A percentile compares a stretch with the other conserved stretches of the same genome.
These are phyloP conservation scores for Tylopilus subfusipes DNA, from an alignment of 768 basidiomycete genomes.

Conservation along the genomic window DNA sequence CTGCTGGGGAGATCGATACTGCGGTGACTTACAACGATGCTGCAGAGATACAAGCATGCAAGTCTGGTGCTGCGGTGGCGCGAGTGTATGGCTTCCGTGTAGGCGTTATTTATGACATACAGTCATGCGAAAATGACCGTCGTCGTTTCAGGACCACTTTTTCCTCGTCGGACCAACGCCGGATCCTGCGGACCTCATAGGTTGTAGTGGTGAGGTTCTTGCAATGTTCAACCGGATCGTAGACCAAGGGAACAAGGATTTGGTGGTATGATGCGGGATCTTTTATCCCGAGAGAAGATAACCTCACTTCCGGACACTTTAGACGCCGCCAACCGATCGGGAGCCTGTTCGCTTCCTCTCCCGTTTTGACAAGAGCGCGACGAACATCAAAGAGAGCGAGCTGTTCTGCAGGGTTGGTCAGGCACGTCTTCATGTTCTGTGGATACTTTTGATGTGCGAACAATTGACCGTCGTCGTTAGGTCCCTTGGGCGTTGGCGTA, in stretches of 20 bases:
- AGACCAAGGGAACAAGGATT: conserved; percentile 40
- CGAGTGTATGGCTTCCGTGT: conserved; percentile 46
- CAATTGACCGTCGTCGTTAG: conserved; percentile 22
- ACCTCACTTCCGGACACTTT: conserved; percentile 1
- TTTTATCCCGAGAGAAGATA: background rate
- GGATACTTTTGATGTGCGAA: background rate
- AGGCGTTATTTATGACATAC: conserved; percentile 9
- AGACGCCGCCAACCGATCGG: conserved; percentile 30
- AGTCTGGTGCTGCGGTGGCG: conserved; percentile 30
- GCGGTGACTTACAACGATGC: conserved; percentile 53
- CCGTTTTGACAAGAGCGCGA: conserved; percentile 56
- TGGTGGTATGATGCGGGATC: conserved; percentile 30
- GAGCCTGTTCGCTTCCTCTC: conserved; percentile 49
- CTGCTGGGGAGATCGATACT: conserved; percentile 42
- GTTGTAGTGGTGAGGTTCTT: conserved; percentile 29
- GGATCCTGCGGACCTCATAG: conserved; percentile 43
- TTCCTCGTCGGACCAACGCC: conserved; percentile 44
- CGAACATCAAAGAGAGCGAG: conserved; percentile 54
- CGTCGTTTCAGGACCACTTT: conserved; percentile 44
- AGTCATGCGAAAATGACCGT: background rate
- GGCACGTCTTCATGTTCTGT: conserved; percentile 20
- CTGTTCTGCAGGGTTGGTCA: conserved; percentile 50
- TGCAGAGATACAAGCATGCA: conserved; percentile 40
- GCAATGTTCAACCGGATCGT: conserved; percentile 50
- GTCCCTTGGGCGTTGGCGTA: conserved; percentile 53